Base-by-base conservation (phyloP, 2,329 filamentous ascomycete species). In the Microcera coccophila region DNA sequence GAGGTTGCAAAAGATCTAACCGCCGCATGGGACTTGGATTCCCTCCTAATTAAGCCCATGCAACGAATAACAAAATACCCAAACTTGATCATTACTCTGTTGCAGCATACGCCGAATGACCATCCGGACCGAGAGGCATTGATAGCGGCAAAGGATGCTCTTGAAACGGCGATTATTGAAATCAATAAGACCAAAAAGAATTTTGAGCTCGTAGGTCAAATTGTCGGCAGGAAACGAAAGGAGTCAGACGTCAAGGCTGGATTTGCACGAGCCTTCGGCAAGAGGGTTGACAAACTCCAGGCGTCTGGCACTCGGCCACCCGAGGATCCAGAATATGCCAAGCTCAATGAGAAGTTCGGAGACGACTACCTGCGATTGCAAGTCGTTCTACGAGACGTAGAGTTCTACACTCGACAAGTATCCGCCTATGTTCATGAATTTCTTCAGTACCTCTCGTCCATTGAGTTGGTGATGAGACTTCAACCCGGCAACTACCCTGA, bases 181-280 rank as follows among this genome's bases (percentile, higher is more conserved):
- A 97, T 97, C 64, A 95, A 98, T 68, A 90, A 94, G 62, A 84
- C 90, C 41, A 97, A 96, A 71, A 94, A 91, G 69, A 90, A 94
- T 40, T 90, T 91, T 45, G 89, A 96, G 64, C 79, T 95, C 36
- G 87, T 97, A 18, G 90, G 89, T 4, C 86, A 94, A 65, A 90
- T 94, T 43, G 87, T 96, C 21, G 76, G 84, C 44, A 78, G 88
- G 43, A 91, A 91, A 63, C 82, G 87, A 52, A 94, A 94, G 60
- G 88, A 95, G 53, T 91, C 88, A 0, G 89, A 95, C 63, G 84
- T 93, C 48, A 83, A 87, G 46, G 79, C 82, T n/a, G 87, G 87
- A 18, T 74, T 96, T 39, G 87, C 88, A 16, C 90, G 94, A 59
- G 89, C 89, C 2, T 94, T 97, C 66, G 89, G 88, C 49, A 88